Percentiles rank a stretch among this genome's conserved stretches.
Evolutionary conservation across 306 rosid species (phyloP).

Genomic region (Potentilla sterilis): DNA sequence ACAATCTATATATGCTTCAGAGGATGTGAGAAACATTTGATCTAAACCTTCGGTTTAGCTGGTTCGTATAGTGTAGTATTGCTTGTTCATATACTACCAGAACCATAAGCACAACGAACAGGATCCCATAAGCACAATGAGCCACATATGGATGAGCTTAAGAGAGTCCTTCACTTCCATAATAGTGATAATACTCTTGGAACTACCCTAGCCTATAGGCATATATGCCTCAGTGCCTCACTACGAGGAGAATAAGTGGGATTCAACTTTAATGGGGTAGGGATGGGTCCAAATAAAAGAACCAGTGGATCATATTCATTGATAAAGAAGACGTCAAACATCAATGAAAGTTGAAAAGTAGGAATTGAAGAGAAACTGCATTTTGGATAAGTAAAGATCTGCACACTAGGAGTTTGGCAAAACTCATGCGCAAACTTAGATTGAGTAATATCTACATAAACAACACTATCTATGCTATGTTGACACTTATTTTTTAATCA

Average conservation of each 20-base stretch:
- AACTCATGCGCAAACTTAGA: not conserved
- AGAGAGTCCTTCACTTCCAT: not conserved
- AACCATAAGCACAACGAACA: not conserved
- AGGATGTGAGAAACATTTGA: not conserved
- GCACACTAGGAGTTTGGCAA: not conserved
- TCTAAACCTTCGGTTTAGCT: not conserved
- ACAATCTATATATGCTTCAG: not conserved
- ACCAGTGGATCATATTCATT: not conserved
- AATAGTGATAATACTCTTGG: not conserved
- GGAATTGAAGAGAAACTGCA: not conserved
- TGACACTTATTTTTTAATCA: not conserved
- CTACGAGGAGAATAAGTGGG: constrained; percentile 9
- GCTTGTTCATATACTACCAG: not conserved
- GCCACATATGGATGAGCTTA: not conserved
- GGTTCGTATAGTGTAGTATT: not conserved
- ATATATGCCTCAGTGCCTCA: not conserved
- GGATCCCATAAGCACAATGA: not conserved
- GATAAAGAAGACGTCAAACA: not conserved
- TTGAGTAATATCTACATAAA: not conserved
- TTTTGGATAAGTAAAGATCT: not conserved
- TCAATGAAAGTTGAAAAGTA: not conserved
- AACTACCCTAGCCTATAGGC: not conserved
- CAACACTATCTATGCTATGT: not conserved
- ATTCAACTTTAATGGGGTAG: not conserved
- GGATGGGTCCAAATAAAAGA: not conserved